These are phyloP conservation scores for Cyberlindnera veronae DNA, from an alignment of 805 yeast genomes.

Conservation along the genomic window DNA sequence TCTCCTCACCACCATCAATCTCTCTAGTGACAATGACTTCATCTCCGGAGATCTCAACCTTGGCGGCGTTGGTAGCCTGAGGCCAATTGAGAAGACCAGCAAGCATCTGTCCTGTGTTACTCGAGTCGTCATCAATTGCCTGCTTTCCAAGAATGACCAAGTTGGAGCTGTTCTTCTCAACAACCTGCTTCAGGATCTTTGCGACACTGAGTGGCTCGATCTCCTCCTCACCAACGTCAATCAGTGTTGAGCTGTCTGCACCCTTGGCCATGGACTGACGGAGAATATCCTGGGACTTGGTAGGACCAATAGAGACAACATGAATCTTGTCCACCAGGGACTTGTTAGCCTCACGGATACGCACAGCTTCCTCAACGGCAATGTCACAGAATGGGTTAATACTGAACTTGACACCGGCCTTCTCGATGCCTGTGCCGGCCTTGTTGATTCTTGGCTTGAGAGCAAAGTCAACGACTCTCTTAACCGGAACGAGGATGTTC, in stretches of 20 bases:
- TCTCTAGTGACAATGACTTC: conserved; percentile 78
- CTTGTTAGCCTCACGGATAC: conserved; percentile 64
- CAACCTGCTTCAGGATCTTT: conserved; percentile 71
- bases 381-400: conserved; percentile 98
- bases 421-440: conserved; percentile 72
- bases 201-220: conserved; percentile 90
- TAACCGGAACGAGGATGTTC: conserved; percentile 86
- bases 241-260: conserved; percentile 77
- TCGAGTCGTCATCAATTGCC: conserved; percentile 92
- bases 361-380: conserved; percentile 92
- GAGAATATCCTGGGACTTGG: conserved; percentile 82
- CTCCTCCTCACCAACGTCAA: conserved; percentile 69
- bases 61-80: conserved; percentile 92
- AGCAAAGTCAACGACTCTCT: conserved; percentile 92
- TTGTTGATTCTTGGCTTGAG: conserved; percentile 90
- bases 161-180: conserved; percentile 67
- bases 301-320: conserved; percentile 87
- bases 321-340: conserved; percentile 74
- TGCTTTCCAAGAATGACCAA: conserved; percentile 91
- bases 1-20: conserved; percentile 92
- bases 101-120: conserved; percentile 94
- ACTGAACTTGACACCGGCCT: conserved; percentile 85
- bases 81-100: conserved; percentile 96
- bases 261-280: conserved; percentile 94
- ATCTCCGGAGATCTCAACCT: conserved; percentile 61